phyloP scores from a whole-genome alignment of 306 rosid genomes.

The Adenanthera pavonina region DNA sequence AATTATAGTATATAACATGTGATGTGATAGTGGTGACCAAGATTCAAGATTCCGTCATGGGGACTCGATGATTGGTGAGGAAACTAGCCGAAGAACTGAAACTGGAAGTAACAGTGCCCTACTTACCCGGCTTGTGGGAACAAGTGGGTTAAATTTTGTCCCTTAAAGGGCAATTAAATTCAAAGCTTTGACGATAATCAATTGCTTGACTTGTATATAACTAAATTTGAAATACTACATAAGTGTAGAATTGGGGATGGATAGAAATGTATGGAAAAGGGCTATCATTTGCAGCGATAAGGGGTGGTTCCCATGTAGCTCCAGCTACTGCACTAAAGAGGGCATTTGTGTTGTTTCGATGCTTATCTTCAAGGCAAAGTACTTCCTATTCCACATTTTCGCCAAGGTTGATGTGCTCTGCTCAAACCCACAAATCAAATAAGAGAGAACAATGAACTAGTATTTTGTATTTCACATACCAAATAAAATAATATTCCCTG shows the following conservation, averaged over 20 bases:
- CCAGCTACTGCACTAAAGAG: constrained; percentile 31
- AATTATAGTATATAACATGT: neutral
- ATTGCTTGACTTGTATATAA: too few relatives aligned
- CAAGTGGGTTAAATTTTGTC: neutral
- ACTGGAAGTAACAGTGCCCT: constrained; percentile 26
- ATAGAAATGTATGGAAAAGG: constrained; percentile 32
- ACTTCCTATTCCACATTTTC: neutral
- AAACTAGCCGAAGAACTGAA: constrained; percentile 8
- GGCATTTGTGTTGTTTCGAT: neutral
- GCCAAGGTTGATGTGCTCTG: neutral
- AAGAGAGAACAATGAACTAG: too few relatives aligned
- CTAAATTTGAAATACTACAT: too few relatives aligned
- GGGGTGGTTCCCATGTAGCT: constrained; percentile 33
- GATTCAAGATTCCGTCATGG: constrained; percentile 15
- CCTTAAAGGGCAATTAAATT: too few relatives aligned
- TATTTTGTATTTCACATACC: too few relatives aligned
- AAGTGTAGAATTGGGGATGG: constrained; percentile 38
- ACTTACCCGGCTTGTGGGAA: constrained; percentile 34
- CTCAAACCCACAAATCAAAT: too few relatives aligned
- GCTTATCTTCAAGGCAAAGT: constrained; percentile 34
- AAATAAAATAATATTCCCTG: too few relatives aligned
- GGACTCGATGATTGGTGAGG: neutral
- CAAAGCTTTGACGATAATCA: too few relatives aligned
- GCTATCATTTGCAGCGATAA: constrained; percentile 26
- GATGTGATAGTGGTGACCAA: constrained; percentile 34